phyloP scores from a whole-genome alignment of 768 basidiomycete species.

The Mycena rosella region DNA sequence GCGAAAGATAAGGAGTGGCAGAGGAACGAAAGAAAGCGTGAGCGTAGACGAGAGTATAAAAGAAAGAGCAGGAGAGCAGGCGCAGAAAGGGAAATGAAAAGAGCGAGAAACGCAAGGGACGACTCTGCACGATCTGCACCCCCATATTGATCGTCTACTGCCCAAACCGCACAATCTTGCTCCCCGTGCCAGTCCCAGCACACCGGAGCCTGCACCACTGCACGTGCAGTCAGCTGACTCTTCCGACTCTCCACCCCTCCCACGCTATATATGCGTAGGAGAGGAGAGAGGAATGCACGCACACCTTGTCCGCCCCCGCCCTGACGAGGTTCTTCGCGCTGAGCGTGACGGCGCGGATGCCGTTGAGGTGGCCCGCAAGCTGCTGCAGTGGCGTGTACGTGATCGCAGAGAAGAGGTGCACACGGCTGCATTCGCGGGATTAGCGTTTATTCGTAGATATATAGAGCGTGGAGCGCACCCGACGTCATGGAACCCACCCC shows the following conservation, averaged over 20 bases:
- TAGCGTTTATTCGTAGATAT: not conserved
- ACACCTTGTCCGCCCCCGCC: constrained; percentile 72
- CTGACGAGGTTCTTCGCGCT: constrained; percentile 89
- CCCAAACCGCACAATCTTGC: constrained; percentile 91
- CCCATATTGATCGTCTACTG: constrained; percentile 95
- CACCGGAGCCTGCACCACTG: constrained; percentile 78
- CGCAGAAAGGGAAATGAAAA: not conserved
- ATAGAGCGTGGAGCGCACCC: constrained; percentile 63
- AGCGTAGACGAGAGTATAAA: no score
- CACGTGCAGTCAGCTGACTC: not conserved
- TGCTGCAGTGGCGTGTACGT: constrained; percentile 89
- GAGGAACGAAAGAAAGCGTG: no score
- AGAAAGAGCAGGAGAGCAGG: no score
- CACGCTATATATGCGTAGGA: no score
- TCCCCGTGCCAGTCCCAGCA: constrained; percentile 95
- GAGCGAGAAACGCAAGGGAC: constrained; percentile 6
- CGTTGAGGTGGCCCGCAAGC: constrained; percentile 87
- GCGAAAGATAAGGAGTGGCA: no score
- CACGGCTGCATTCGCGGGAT: constrained; percentile 65
- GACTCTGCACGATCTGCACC: constrained; percentile 80
- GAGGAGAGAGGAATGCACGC: not conserved
- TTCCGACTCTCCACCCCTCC: no score
- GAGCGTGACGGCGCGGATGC: constrained; percentile 90
- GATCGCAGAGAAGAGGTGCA: constrained; percentile 88
- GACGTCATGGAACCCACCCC: constrained; percentile 93